These are phyloP conservation scores for Wickerhamiella slavikovae DNA, from an alignment of 805 yeast genomes.

Conservation along the genomic window DNA sequence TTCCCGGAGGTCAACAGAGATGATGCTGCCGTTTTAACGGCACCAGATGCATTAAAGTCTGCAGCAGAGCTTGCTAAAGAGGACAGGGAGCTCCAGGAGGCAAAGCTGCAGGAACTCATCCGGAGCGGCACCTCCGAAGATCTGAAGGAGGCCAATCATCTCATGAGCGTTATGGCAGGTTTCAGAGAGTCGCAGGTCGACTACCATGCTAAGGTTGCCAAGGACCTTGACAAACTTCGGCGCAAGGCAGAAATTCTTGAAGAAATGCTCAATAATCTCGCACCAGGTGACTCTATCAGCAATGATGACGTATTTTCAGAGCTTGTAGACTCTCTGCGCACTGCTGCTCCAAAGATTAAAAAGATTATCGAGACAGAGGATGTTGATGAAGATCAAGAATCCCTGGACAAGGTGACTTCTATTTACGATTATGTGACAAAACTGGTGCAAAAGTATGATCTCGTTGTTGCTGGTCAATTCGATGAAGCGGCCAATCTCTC, in stretches of 20 bases:
- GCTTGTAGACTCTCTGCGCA: slow-evolving; percentile 55
- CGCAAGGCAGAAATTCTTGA: slow-evolving; percentile 72
- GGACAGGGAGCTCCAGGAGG: slow-evolving; percentile 80
- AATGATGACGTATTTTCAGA: slow-evolving; percentile 60
- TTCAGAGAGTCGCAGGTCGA: slow-evolving; percentile 63
- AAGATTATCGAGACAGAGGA: slow-evolving; percentile 67
- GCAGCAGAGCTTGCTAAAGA: slow-evolving; percentile 82
- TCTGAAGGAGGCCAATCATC: slow-evolving; percentile 82
- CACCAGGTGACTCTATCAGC: slow-evolving; percentile 18
- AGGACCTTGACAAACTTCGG: slow-evolving; percentile 64
- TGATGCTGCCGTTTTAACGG: slow-evolving; percentile 84
- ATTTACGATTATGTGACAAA: slow-evolving; percentile 61
- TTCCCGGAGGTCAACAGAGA: slow-evolving; percentile 84
- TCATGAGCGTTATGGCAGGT: slow-evolving; percentile 98
- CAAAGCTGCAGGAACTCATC: slow-evolving; percentile 85
- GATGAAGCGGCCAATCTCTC: slow-evolving; percentile 30
- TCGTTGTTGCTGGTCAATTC: slow-evolving; percentile 43
- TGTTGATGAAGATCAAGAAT: slow-evolving; percentile 29
- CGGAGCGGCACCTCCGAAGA: slow-evolving; percentile 93
- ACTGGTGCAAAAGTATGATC: slow-evolving; percentile 43
- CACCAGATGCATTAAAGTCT: slow-evolving; percentile 68
- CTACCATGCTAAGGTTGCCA: slow-evolving; percentile 58
- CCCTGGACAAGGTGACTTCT: slow-evolving; percentile 41
- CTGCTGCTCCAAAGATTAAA: slow-evolving; percentile 71
- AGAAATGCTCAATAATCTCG: slow-evolving; percentile 47